Evolutionary conservation across 208 protist genomes (phyloP).

Genomic region (Trypanosoma conorhini): DNA sequence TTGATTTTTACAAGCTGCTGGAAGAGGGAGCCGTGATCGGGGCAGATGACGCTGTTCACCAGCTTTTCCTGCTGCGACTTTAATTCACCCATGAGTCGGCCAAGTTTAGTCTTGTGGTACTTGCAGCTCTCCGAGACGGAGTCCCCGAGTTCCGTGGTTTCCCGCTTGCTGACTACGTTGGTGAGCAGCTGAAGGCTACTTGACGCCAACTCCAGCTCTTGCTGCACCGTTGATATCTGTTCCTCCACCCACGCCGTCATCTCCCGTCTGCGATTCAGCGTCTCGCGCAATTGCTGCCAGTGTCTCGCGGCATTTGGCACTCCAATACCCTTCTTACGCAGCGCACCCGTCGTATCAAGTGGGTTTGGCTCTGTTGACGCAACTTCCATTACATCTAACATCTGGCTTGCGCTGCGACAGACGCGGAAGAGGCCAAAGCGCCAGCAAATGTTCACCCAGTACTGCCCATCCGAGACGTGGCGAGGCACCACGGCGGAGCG

Average conservation of each 20-base stretch:
- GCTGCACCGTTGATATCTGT: constrained; percentile 20
- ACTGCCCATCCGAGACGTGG: constrained; percentile 47
- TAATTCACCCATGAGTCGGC: constrained; percentile 39
- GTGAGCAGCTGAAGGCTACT: constrained; percentile 62
- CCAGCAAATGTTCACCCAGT: constrained; percentile 62
- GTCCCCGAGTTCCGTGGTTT: constrained; percentile 44
- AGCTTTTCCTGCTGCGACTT: constrained; percentile 34
- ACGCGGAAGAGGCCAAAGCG: constrained; percentile 38
- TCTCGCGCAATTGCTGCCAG: constrained; percentile 33
- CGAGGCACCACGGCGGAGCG: constrained; percentile 48
- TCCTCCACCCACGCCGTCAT: constrained; percentile 24
- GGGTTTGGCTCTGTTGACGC: constrained; percentile 23
- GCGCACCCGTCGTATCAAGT: neutral
- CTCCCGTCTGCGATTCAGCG: constrained; percentile 28
- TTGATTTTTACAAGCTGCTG: constrained; percentile 34
- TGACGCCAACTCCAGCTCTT: constrained; percentile 48
- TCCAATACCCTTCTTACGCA: constrained; percentile 6
- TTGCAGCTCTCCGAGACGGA: constrained; percentile 72
- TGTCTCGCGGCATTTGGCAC: constrained; percentile 17
- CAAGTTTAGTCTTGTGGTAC: constrained; percentile 71
- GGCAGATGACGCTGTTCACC: constrained; percentile 36
- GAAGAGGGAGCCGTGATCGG: constrained; percentile 28
- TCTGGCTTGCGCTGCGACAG: constrained; percentile 30
- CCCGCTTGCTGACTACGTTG: constrained; percentile 47
- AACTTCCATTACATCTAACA: constrained; percentile 36